Base-by-base conservation (phyloP, 1,284 basidiomycete species). In the Dichomitus squalens region DNA sequence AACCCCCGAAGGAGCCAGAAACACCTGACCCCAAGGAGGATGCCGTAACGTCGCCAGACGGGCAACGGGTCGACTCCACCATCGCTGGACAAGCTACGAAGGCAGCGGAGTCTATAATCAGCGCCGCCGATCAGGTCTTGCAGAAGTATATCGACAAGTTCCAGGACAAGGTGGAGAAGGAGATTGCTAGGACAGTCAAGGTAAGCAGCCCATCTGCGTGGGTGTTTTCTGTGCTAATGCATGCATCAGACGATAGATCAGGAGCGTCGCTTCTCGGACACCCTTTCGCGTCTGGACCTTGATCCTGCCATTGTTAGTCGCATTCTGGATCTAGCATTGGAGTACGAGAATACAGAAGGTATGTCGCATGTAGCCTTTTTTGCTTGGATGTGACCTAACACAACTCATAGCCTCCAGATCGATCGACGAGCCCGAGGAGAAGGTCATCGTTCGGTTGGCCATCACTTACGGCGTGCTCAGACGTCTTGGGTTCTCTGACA, bases 131-230 rank as follows among this genome's bases (percentile, higher is more conserved):
- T 55, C 77, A 79, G 65, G 74, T 75, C 34, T 72, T 90, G 51
- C 88, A 92, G 72, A 73, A 68, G 52, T 69, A 94, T 44, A 83
- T 95, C 0, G 95, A 98, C 63, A 88, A 85, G 66, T 77, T 92
- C 31, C 92, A 96, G 67, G 93, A 96, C 16, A 93, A 88, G 66
- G 90, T 85, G 2, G 94, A 98, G 69, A 96, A 91, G 73, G 97
- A 98, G 66, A 85, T 96, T 52, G 73, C 79, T 2, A 82, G 94
- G 68, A 83, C 81, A 12, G 67, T 85, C 55, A 87, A 84, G 76
- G 85, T 83, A 51, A 20, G 73, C 64, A 36, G 2, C 18, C 29
- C 31, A 3, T 7, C 27, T 38, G 7, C 3, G n/a, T 12, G 12
- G 3, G 4, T n/a, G 34, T 44, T 18, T 4, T 3, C 38, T 35